Evolutionary conservation across 176 grass and related monocot species (phyloP).

Genomic region (Oryza glumipatula): DNA sequence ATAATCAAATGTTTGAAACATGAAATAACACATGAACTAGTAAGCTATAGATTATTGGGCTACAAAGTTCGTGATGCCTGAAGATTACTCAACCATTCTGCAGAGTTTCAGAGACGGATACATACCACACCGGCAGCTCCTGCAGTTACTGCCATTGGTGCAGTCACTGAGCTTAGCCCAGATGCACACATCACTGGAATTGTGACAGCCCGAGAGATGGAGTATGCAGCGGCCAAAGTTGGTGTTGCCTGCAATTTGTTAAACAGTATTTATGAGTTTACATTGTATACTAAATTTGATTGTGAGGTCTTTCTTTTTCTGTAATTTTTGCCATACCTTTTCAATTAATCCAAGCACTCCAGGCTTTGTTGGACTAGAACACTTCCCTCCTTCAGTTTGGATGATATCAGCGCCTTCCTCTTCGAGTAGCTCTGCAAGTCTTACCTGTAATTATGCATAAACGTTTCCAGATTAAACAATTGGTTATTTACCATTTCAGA

Average conservation of each 20-base stretch:
- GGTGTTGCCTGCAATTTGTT: conserved; percentile 68
- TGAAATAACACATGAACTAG: neutral
- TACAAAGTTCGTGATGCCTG: neutral
- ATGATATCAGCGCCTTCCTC: conserved; percentile 92
- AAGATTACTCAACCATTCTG: neutral
- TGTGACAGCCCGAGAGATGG: conserved; percentile 76
- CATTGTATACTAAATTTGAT: neutral
- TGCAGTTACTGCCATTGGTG: conserved; percentile 84
- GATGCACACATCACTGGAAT: conserved; percentile 96
- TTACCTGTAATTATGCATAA: conserved; percentile 53
- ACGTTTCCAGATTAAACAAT: neutral
- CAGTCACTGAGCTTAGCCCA: conserved; percentile 86
- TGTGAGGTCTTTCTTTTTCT: neutral
- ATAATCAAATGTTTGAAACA: neutral
- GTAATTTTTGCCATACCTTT: conserved; percentile 52
- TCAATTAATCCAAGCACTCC: conserved; percentile 90
- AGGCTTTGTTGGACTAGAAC: conserved; percentile 71
- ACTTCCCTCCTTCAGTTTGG: conserved; percentile 93
- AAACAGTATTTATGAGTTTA: neutral
- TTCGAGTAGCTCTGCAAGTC: conserved; percentile 83
- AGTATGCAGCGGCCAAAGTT: conserved; percentile 89
- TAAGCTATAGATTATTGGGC: neutral
- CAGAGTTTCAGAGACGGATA: conserved; percentile 11
- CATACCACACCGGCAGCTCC: conserved; percentile 92
- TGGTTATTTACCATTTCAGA: neutral